These are phyloP conservation scores for Mortierella alpina DNA, from an alignment of 192 early-diverging fungal species.

Conservation along the genomic window DNA sequence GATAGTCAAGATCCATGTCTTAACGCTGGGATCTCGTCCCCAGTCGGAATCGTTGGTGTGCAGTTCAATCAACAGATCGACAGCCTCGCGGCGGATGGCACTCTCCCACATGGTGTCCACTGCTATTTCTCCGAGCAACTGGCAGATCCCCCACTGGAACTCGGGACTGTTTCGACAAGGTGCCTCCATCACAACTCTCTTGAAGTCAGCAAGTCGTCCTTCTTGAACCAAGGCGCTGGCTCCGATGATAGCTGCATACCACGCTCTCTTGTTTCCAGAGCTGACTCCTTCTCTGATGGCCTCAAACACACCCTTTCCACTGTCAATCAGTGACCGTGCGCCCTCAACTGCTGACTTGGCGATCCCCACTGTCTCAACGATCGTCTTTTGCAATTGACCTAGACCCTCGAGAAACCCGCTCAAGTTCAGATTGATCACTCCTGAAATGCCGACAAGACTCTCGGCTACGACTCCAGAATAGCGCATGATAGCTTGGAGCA, in stretches of 20 bases:
- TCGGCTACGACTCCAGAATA: not conserved
- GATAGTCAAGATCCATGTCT: too few species aligned
- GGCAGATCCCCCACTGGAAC: constrained; percentile 2
- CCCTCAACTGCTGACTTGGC: too few species aligned
- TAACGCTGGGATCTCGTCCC: too few species aligned
- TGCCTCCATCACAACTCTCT: not conserved
- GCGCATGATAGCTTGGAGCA: not conserved
- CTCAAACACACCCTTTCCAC: not conserved
- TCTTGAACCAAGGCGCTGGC: not conserved
- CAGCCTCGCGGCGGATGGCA: not conserved
- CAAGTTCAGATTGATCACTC: not conserved
- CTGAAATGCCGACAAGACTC: not conserved
- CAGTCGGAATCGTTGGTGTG: not conserved
- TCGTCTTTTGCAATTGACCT: too few species aligned
- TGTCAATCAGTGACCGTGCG: too few species aligned
- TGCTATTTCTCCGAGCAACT: not conserved
- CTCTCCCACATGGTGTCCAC: not conserved
- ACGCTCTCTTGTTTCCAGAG: not conserved
- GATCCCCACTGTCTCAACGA: too few species aligned
- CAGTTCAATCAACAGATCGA: not conserved
- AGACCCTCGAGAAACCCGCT: not conserved
- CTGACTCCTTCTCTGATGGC: not conserved
- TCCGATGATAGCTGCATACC: not conserved
- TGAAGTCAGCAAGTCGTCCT: not conserved
- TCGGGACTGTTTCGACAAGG: not conserved